Conservation (phyloP, 768 basidiomycete genomes). For the Panellus pusillus region DNA sequence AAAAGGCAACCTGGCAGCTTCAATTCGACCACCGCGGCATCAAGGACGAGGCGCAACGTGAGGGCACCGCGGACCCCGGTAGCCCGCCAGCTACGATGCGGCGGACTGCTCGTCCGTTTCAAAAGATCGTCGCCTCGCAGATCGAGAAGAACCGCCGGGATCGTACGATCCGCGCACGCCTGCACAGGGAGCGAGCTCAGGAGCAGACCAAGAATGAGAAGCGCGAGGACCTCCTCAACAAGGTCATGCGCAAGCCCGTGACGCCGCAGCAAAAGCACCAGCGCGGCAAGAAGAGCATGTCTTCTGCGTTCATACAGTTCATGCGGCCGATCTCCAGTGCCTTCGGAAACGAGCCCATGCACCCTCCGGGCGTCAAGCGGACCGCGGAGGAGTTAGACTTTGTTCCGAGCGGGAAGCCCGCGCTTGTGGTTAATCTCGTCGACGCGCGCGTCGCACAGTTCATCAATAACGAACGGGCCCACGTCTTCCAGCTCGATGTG, state of each 20-base stretch:
- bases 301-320: conserved; percentile 77
- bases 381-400: conserved; percentile 80
- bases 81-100: conserved; percentile 49
- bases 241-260: conserved; percentile 67
- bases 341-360: conserved; percentile 64
- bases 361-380: conserved; percentile 45
- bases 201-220: conserved; percentile 74
- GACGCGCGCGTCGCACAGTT: conserved; percentile 71
- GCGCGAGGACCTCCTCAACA: conserved; percentile 72
- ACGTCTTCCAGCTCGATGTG: conserved; percentile 78
- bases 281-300: conserved; percentile 88
- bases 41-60: conserved; percentile 73
- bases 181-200: conserved; percentile 73
- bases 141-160: conserved; percentile 84
- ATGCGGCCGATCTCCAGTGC: conserved; percentile 91
- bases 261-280: conserved; percentile 65
- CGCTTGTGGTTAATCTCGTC: conserved; percentile 70
- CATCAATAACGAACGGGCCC: conserved; percentile 80
- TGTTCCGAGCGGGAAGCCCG: conserved; percentile 66
- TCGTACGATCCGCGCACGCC: conserved; percentile 61
- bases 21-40: conserved; percentile 73
- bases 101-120: conserved; percentile 65
- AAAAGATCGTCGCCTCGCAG: conserved; percentile 60
- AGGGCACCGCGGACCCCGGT: conserved; percentile 48
- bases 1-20: conserved; percentile 59